Base-by-base conservation (phyloP, 495 filamentous ascomycete species). In the Neurospora intermedia region DNA sequence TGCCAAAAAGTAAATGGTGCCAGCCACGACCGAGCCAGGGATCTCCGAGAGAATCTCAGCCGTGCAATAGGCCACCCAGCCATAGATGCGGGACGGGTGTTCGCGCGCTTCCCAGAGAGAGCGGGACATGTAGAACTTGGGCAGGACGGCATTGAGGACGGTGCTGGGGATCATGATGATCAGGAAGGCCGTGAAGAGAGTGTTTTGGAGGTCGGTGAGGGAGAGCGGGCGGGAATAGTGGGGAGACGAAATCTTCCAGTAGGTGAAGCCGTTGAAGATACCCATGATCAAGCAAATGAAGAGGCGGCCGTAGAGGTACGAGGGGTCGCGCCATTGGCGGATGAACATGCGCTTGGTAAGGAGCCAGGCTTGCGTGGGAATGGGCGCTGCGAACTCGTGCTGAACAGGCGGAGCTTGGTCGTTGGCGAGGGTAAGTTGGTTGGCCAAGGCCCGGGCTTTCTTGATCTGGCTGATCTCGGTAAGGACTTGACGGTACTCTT, bases 241-340 rank as follows among this genome's bases (percentile, higher is more conserved):
- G 1, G 54, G 54, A 38, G 54, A 66, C 1, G 54, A 66, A 9
- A 95, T 85, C 76, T 89, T 85, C 83, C 87, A 96, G 83, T 96
- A 97, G 18, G 94, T 94, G 79, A 96, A 96, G n/a, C 92, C 91
- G 80, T 92, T 93, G 84, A 94, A 94, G 16, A 94, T 43, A 79
- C 83, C 96, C 16, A 81, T 69, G 23, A 84, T 72, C 8, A 85
- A 74, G 3, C 80, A 70, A 0, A 94, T 62, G 87, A 91, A 72
- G 88, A 85, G 73, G 73, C 88, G 86, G 4, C 90, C 89, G 77
- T 91, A 92, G 16, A 96, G 85, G 77, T 97, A 97, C 0, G 86
- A 84, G 0, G 92, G 91, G 35, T 89, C 90, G 35, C 93, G 89
- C 90, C 91, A 96, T 78, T 93, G 93, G 75, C 93, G 91, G 72